Conservation (phyloP, 352 stramenopile species). For the Globisporangium perplexum region DNA sequence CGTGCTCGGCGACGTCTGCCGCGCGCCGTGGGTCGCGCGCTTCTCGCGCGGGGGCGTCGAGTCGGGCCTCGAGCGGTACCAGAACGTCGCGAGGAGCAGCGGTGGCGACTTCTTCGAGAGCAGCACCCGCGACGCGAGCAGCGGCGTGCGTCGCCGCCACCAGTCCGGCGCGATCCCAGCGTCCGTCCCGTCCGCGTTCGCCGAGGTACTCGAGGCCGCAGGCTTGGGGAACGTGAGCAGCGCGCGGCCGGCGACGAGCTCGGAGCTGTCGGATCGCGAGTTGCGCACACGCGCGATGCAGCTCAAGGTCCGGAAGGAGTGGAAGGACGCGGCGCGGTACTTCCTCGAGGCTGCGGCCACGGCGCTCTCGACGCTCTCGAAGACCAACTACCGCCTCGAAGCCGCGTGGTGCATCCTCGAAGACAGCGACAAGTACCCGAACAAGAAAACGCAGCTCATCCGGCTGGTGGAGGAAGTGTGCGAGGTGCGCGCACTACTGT, state of each 20-base stretch:
- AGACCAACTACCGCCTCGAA: slow-evolving; percentile 54
- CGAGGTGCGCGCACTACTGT: slow-evolving; percentile 18
- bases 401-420: slow-evolving; percentile 65
- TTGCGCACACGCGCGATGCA: slow-evolving; percentile 59
- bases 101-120: background rate
- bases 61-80: slow-evolving; percentile 53
- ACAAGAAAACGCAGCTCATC: slow-evolving; percentile 28
- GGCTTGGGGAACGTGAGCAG: slow-evolving; percentile 4
- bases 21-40: slow-evolving; percentile 37
- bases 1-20: slow-evolving; percentile 37
- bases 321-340: slow-evolving; percentile 40
- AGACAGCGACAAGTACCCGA: slow-evolving; percentile 32
- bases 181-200: background rate
- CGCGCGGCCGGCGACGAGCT: slow-evolving; percentile 10
- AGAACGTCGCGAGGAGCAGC: background rate
- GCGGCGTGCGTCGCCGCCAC: slow-evolving; percentile 1
- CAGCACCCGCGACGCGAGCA: background rate
- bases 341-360: slow-evolving; percentile 48
- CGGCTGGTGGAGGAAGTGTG: slow-evolving; percentile 42
- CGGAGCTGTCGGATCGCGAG: slow-evolving; percentile 33
- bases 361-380: slow-evolving; percentile 29
- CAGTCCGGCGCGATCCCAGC: background rate
- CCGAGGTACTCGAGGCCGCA: slow-evolving; percentile 11
- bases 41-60: slow-evolving; percentile 40
- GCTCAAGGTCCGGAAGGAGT: slow-evolving; percentile 66